Percentiles rank a stretch among this genome's conserved stretches.
These are phyloP conservation scores for Picea abies DNA, from an alignment of 83 land plant genomes.

Conservation along the genomic window DNA sequence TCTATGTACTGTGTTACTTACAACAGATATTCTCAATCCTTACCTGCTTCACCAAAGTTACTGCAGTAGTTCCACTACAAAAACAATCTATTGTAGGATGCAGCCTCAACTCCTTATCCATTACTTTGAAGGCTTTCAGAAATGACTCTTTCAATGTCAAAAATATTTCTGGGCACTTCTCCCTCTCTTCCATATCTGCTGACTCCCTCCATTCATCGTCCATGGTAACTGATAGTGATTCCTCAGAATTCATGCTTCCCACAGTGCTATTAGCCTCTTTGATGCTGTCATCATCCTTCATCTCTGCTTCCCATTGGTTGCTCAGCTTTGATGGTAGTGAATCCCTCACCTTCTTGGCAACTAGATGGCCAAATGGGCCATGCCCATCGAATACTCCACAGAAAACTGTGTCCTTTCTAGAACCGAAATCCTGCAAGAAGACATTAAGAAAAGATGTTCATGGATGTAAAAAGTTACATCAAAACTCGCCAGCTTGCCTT, in stretches of 20 bases:
- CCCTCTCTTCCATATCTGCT: no score
- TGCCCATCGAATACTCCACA: conserved; percentile 98
- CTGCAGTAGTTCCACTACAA: conserved; percentile 94
- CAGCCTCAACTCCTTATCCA: conserved; percentile 70
- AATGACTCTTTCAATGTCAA: conserved; percentile 30
- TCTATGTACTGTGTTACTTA: neutral
- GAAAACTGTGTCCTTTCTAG: conserved; percentile 72
- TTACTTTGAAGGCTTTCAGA: conserved; percentile 52
- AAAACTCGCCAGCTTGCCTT: neutral
- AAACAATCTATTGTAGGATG: conserved; percentile 76
- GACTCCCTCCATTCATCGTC: no score
- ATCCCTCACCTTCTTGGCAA: conserved; percentile 80
- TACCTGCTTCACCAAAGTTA: conserved; percentile 93
- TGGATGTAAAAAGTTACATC: neutral
- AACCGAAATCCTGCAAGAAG: conserved; percentile 66
- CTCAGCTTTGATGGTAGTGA: conserved; percentile 70
- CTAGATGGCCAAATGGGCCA: conserved; percentile 88
- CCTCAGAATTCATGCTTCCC: conserved; percentile 1
- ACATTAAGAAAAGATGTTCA: neutral
- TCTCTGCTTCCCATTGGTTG: conserved; percentile 57
- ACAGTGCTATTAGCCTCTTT: conserved; percentile 37
- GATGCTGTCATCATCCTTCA: conserved; percentile 29
- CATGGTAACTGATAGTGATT: no score
- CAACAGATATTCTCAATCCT: neutral
- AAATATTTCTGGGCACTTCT: no score